Conservation (phyloP, 371 early-diverging fungal species). For the Funneliformis caledonium region DNA sequence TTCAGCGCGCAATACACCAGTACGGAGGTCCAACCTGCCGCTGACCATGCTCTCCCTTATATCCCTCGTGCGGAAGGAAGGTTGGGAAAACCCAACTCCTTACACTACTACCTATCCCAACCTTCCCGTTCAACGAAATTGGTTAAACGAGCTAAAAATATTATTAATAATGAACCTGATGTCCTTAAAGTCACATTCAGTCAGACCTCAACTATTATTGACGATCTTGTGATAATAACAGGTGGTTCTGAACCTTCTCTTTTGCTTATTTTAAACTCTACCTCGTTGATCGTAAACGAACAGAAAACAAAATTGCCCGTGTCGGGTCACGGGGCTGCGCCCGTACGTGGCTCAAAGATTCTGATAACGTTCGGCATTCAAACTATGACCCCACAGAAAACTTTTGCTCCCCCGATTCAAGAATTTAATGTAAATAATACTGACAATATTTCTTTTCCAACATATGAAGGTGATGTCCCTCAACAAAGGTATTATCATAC, state of each 20-base stretch:
- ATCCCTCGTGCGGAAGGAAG: conserved; percentile 19
- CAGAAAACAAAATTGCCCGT: conserved; percentile 23
- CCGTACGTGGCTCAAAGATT: conserved; percentile 18
- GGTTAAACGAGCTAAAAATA: not conserved
- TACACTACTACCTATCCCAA: conserved; percentile 9
- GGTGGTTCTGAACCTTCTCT: not conserved
- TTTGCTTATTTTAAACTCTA: not conserved
- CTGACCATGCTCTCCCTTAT: conserved; percentile 25
- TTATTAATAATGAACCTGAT: not conserved
- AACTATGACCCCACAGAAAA: conserved; percentile 1
- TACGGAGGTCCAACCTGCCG: conserved; percentile 32
- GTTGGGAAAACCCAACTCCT: conserved; percentile 20
- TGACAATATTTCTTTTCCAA: not conserved
- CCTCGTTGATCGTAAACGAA: conserved; percentile 24
- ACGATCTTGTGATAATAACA: not conserved
- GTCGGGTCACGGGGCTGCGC: conserved; percentile 32
- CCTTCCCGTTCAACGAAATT: conserved; percentile 25
- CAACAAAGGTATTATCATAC: not conserved
- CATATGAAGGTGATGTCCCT: not conserved
- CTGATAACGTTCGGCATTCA: conserved; percentile 26
- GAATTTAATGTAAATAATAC: conserved; percentile 5
- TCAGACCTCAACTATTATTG: not conserved
- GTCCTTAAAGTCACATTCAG: conserved; percentile 4
- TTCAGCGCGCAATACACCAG: conserved; percentile 15
- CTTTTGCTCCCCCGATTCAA: not conserved